Conservation (phyloP, 2,329 filamentous ascomycete species). For the Acrocalymma vagum region DNA sequence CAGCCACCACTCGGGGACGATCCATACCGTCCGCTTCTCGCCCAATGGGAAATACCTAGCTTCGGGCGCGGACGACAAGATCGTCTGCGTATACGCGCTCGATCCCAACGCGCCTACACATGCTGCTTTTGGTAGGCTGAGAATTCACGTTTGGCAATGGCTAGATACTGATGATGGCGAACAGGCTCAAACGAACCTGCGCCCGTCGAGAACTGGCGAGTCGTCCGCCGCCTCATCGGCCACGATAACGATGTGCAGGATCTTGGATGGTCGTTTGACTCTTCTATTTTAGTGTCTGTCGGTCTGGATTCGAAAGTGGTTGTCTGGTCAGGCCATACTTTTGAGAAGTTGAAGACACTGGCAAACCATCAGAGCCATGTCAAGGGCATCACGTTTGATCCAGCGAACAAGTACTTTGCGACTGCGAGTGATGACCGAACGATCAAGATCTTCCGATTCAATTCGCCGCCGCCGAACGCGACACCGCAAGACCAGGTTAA, state of each 20-base stretch:
- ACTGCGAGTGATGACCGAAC: constrained; percentile 96
- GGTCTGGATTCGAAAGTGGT: constrained; percentile 98
- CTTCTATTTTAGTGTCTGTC: constrained; percentile 93
- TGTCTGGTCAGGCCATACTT: constrained; percentile 97
- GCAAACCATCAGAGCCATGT: constrained; percentile 96
- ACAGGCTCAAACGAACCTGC: constrained; percentile 85
- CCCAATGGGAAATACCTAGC: constrained; percentile 94
- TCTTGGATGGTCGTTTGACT: constrained; percentile 95
- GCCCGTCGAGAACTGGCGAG: constrained; percentile 97
- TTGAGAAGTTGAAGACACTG: constrained; percentile 95
- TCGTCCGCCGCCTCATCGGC: constrained; percentile 88
- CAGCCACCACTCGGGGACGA: constrained; percentile 97
- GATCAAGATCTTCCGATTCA: constrained; percentile 96
- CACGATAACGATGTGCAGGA: constrained; percentile 99
- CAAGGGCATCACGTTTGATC: constrained; percentile 98
- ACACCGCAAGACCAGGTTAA: constrained; percentile 95
- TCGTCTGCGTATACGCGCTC: constrained; percentile 95
- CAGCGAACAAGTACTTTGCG: constrained; percentile 98
- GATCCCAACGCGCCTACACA: constrained; percentile 82
- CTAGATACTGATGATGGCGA: constrained; percentile 19
- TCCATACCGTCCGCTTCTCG: constrained; percentile 96
- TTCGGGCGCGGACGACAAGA: constrained; percentile 97
- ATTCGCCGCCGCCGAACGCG: constrained; percentile 84
- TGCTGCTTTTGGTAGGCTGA: constrained; percentile 75
- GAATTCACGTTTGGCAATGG: neutral